A percentile compares a stretch with the other conserved stretches of the same genome.
These are phyloP conservation scores for Backusella westeae DNA, from an alignment of 192 early-diverging fungal species.

Conservation along the genomic window DNA sequence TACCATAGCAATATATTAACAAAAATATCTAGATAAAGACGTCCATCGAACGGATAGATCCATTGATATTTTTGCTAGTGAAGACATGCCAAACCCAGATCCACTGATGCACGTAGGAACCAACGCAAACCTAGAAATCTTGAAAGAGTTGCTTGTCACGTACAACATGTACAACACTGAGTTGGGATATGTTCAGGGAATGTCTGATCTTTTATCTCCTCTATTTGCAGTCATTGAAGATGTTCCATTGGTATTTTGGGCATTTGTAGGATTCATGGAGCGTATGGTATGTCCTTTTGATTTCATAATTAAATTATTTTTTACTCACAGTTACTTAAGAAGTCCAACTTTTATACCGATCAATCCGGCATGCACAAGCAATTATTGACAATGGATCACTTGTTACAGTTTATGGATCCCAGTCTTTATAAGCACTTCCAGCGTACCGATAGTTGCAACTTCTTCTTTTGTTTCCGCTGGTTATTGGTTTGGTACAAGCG, in stretches of 20 bases:
- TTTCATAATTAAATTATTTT: neutral
- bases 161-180: constrained; percentile 88
- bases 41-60: constrained; percentile 94
- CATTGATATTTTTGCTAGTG: constrained; percentile 76
- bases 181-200: constrained; percentile 94
- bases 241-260: constrained; percentile 93
- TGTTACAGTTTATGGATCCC: constrained; percentile 89
- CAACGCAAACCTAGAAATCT: constrained; percentile 77
- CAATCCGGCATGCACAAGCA: constrained; percentile 94
- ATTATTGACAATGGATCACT: constrained; percentile 71
- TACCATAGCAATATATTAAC: neutral
- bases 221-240: constrained; percentile 86
- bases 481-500: constrained; percentile 96
- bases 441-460: constrained; percentile 78
- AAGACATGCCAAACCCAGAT: constrained; percentile 55
- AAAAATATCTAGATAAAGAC: constrained; percentile 74
- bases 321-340: constrained; percentile 28
- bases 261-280: constrained; percentile 88
- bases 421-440: constrained; percentile 81
- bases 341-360: constrained; percentile 88
- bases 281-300: constrained; percentile 54
- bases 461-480: constrained; percentile 99
- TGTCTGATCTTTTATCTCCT: constrained; percentile 93
- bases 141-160: constrained; percentile 90
- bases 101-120: constrained; percentile 49